Evolutionary conservation across 176 grass and related monocot species (phyloP), one percentile per base, ranked within the genome.

Genomic region (Musa beccarii): DNA sequence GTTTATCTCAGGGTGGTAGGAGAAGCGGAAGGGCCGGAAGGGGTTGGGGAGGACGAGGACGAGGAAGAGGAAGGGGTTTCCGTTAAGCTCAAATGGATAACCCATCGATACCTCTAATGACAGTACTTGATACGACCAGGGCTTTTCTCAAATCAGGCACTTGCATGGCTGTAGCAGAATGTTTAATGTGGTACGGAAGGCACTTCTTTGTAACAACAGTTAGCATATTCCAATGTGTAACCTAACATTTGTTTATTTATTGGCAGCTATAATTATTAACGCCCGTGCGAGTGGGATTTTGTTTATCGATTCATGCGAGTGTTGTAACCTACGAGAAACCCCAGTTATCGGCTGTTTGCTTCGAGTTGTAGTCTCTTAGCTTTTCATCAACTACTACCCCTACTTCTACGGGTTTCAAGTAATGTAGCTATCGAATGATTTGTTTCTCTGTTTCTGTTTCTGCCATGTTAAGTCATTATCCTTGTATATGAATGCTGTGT

Each of bases 41-140:
- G 79, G 87, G 88, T 11, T 73, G 88, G 66, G 88, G 88, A 74
- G 71, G 88, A 72, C 90, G 83, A 82, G 79, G 86, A 14, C 79
- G 85, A 66, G 96, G 96, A 75, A 87, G 88, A 83, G 95, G 88
- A 59, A 87, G 95, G 79, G 83, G 91, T 79, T 95, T 88, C 81
- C 83, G 83, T 61, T 92, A 78, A 90, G 55, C 78, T 83, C 9
- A 52, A 16, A 21, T 51, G 0, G 68, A 11, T 17, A 21, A 70
- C 17, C 14, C 11, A 20, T 26, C 25, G 20, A 70, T 51, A 70
- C 43, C 68, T 13, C 43, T 49, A 51, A 9, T 21, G 68, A 51
- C 50, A 70, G 49, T 15, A 15, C 34, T 11, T 20, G 12, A 50
- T n/a, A 17, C 15, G 8, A 51, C 12, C 14, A 4, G 8, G 25